phyloP scores from a whole-genome alignment of 495 filamentous ascomycete species.

The Sabuloglossum arenarium region DNA sequence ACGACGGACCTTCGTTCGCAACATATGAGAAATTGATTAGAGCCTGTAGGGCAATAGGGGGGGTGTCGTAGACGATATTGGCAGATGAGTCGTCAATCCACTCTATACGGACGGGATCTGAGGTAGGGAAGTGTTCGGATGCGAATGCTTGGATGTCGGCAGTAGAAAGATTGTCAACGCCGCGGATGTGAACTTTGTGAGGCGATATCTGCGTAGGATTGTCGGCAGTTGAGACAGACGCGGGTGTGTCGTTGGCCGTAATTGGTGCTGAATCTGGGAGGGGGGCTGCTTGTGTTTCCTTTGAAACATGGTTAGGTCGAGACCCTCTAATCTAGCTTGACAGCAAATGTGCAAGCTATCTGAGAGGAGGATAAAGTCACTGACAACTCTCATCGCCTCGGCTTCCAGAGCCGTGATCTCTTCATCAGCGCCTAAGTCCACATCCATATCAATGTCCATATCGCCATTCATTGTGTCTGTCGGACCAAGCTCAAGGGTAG shows the following conservation, averaged over 20 bases:
- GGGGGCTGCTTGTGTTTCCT: not conserved
- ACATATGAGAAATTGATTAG: constrained; percentile 38
- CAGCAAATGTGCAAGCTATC: not conserved
- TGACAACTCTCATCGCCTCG: constrained; percentile 21
- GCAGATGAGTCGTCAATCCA: constrained; percentile 93
- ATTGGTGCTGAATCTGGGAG: constrained; percentile 2
- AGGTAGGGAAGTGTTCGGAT: constrained; percentile 34
- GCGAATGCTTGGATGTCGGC: constrained; percentile 54
- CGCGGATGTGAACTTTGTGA: constrained; percentile 60
- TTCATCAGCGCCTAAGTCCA: constrained; percentile 35
- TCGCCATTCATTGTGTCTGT: not conserved
- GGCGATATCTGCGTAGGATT: constrained; percentile 16
- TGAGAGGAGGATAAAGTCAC: constrained; percentile 4
- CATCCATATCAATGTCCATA: constrained; percentile 67
- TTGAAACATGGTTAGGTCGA: not conserved
- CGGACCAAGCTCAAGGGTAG: not conserved
- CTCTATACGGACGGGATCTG: constrained; percentile 41
- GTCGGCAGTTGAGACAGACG: not conserved
- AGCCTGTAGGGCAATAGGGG: constrained; percentile 49
- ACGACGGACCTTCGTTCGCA: constrained; percentile 13
- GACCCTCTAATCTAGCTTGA: not conserved
- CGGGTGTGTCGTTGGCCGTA: not conserved
- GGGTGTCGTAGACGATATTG: constrained; percentile 54
- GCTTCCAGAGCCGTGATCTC: constrained; percentile 24
- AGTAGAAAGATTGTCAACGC: constrained; percentile 63